Evolutionary conservation across 1,284 basidiomycete genomes (phyloP).

Genomic region (Apiotrichum gamsii): DNA sequence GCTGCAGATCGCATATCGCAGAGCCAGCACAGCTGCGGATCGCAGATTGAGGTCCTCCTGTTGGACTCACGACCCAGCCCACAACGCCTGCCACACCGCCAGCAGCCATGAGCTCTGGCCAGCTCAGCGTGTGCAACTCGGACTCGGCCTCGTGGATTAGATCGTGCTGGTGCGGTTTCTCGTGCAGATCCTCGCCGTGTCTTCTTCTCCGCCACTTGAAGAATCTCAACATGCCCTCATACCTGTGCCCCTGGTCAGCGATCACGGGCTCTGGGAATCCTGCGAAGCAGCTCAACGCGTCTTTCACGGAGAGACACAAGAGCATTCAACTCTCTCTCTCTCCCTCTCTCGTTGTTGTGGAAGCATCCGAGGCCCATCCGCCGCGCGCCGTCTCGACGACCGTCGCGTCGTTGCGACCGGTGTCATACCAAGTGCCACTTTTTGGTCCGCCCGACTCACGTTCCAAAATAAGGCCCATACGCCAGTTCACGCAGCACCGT

Average conservation of each 20-base stretch:
- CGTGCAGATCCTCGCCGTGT: slow-evolving; percentile 9
- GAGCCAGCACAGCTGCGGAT: background rate
- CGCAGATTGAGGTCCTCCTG: background rate
- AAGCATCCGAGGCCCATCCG: no score
- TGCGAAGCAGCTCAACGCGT: no score
- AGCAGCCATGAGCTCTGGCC: slow-evolving; percentile 61
- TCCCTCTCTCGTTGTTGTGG: no score
- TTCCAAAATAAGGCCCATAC: slow-evolving; percentile 75
- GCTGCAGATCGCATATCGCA: no score
- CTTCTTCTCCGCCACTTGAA: slow-evolving; percentile 44
- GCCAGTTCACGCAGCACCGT: slow-evolving; percentile 69
- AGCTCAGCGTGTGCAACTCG: slow-evolving; percentile 51
- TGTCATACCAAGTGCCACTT: no score
- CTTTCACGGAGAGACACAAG: no score
- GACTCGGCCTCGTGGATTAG: slow-evolving; percentile 52
- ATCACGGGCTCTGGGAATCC: no score
- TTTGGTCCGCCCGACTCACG: slow-evolving; percentile 52
- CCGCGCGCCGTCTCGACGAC: no score
- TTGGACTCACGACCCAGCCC: slow-evolving; percentile 43
- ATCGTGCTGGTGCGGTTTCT: slow-evolving; percentile 24
- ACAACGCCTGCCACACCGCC: slow-evolving; percentile 67
- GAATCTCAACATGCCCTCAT: slow-evolving; percentile 66
- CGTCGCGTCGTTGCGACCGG: no score
- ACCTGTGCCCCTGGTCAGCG: no score
- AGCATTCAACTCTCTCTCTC: no score